These are phyloP conservation scores for Suillus lakei DNA, from an alignment of 768 basidiomycete genomes.

Conservation along the genomic window DNA sequence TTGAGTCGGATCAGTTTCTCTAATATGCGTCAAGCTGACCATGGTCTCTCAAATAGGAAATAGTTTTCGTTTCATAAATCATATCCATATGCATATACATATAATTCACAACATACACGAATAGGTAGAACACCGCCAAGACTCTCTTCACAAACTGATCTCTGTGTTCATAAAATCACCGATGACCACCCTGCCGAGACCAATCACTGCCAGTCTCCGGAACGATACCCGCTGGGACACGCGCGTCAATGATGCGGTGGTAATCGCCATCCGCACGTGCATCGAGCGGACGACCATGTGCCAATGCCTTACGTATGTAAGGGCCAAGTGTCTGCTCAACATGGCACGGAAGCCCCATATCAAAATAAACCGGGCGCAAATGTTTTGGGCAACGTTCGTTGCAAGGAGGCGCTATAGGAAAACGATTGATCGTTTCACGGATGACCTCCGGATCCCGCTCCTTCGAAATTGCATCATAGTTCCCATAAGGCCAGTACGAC, in stretches of 20 bases:
- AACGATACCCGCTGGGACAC: constrained; percentile 10
- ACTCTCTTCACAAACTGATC: background rate
- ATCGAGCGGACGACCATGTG: constrained; percentile 16
- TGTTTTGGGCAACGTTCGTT: constrained; percentile 1
- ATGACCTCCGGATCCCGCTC: background rate
- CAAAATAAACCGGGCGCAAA: constrained; percentile 13
- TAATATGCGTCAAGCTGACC: background rate
- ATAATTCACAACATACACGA: background rate
- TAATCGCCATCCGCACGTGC: constrained; percentile 11
- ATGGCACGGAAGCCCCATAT: constrained; percentile 6
- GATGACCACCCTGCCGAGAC: background rate
- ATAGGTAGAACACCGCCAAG: background rate
- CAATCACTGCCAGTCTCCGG: constrained; percentile 15
- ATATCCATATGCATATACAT: background rate
- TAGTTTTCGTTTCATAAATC: background rate
- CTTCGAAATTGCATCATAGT: background rate
- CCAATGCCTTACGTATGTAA: constrained; percentile 5
- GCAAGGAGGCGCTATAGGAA: constrained; percentile 4
- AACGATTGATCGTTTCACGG: constrained; percentile 3
- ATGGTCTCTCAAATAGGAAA: background rate
- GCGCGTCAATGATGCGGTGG: constrained; percentile 8
- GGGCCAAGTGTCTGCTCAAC: constrained; percentile 6
- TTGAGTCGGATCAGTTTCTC: background rate
- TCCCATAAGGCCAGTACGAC: background rate
- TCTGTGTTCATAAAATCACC: background rate